A percentile compares a stretch with the other conserved stretches of the same genome.
phyloP scores from a whole-genome alignment of 257 asterid genomes.

The Solanum lignicaule region DNA sequence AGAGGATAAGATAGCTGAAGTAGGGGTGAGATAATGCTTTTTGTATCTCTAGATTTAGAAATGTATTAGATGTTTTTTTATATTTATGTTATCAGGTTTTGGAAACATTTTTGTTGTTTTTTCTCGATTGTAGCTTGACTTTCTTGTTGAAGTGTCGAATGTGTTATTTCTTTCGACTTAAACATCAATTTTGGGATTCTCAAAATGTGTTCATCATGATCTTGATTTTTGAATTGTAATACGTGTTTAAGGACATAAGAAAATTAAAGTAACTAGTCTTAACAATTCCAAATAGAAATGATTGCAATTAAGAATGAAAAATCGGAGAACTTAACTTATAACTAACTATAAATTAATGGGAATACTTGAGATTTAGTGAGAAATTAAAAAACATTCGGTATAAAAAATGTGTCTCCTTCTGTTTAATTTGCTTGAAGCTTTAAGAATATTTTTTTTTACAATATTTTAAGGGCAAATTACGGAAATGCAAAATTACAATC shows the following conservation, averaged over 20 bases:
- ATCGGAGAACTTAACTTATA: background rate
- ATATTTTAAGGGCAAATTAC: no score
- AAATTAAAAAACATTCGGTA: background rate
- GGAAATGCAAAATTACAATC: no score
- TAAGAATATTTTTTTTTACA: no score
- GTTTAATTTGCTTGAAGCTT: no score
- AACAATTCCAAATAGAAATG: background rate
- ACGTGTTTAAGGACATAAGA: background rate
- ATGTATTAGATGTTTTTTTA: no score
- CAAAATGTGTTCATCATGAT: background rate
- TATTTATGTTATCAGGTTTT: no score
- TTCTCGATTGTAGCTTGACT: background rate
- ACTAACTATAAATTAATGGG: background rate
- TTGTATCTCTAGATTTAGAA: background rate
- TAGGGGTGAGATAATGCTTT: background rate
- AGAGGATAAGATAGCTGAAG: background rate
- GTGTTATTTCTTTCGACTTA: background rate
- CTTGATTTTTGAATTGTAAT: background rate
- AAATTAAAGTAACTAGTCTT: background rate
- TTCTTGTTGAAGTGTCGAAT: background rate
- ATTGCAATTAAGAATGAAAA: background rate
- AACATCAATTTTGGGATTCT: background rate
- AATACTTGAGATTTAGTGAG: background rate
- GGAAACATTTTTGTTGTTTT: no score
- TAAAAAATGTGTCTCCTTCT: background rate